Percentiles rank a stretch among this genome's conserved stretches.
These are phyloP conservation scores for Cryptococcus sp. DNA, from an alignment of 1,284 basidiomycete genomes.

Conservation along the genomic window DNA sequence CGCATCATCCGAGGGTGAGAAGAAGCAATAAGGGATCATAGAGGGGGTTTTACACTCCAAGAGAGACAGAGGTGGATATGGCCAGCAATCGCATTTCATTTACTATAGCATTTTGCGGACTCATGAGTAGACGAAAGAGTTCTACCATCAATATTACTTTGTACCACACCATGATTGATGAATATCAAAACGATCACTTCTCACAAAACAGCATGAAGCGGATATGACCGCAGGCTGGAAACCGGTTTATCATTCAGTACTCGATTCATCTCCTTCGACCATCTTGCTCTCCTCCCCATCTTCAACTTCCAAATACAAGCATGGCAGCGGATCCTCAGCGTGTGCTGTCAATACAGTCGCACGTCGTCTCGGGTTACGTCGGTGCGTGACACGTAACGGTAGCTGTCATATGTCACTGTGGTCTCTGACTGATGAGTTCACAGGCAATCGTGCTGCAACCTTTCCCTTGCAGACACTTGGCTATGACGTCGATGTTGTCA, in stretches of 20 bases:
- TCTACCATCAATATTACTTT: not conserved
- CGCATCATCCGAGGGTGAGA: constrained; percentile 30
- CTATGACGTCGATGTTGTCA: constrained; percentile 94
- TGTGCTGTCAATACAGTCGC: constrained; percentile 74
- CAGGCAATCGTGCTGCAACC: constrained; percentile 78
- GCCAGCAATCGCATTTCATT: not conserved
- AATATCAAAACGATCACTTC: not conserved
- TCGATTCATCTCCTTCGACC: not conserved
- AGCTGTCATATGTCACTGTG: not conserved
- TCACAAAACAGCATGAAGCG: not conserved
- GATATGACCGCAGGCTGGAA: no score
- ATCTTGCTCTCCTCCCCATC: not conserved
- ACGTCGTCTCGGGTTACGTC: constrained; percentile 95
- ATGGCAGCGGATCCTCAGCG: constrained; percentile 34
- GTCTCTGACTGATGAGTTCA: constrained; percentile 2
- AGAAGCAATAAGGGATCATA: constrained; percentile 36
- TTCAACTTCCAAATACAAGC: no score
- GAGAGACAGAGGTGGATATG: not conserved
- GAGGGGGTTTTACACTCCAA: not conserved
- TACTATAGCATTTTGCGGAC: not conserved
- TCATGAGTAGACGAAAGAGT: not conserved
- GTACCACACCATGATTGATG: not conserved
- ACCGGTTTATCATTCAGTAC: no score
- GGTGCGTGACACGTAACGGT: constrained; percentile 58
- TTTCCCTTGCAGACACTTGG: constrained; percentile 94